Conservation (phyloP, 2,329 filamentous ascomycete species). For the Raffaelea ambrosiae region DNA sequence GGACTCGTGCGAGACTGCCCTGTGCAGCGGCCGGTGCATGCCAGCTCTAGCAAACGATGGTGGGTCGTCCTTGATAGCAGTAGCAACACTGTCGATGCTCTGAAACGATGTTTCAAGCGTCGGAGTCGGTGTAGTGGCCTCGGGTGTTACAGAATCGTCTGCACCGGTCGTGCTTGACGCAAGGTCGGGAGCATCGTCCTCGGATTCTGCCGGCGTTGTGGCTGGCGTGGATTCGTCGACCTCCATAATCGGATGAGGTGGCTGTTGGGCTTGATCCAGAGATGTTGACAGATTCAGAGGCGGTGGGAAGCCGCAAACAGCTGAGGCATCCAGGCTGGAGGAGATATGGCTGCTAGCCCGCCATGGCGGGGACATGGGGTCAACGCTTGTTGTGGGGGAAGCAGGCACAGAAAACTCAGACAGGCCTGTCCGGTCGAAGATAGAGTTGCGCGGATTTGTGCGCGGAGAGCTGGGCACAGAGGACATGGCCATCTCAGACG, state of each 20-base stretch:
- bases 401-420: constrained; percentile 64
- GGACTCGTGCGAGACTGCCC: constrained; percentile 73
- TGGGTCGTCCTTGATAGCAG: neutral
- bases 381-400: constrained; percentile 71
- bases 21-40: constrained; percentile 38
- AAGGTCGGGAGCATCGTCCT: neutral
- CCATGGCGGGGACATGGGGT: constrained; percentile 57
- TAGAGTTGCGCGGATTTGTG: constrained; percentile 62
- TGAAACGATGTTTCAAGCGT: constrained; percentile 5
- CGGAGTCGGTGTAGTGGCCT: constrained; percentile 5
- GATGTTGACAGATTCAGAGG: neutral
- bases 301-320: constrained; percentile 1
- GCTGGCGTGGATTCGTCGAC: constrained; percentile 2
- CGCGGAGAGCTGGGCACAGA: constrained; percentile 76
- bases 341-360: constrained; percentile 43
- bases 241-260: constrained; percentile 6
- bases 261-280: neutral
- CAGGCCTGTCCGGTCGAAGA: constrained; percentile 65
- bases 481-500: constrained; percentile 57
- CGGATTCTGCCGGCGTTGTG: neutral
- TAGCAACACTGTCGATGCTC: neutral
- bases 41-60: neutral
- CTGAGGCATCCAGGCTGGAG: constrained; percentile 16
- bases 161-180: neutral
- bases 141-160: neutral